Evolutionary conservation across 306 rosid genomes (phyloP), one percentile per base, ranked within the genome.

Genomic region (Acacia crassicarpa): DNA sequence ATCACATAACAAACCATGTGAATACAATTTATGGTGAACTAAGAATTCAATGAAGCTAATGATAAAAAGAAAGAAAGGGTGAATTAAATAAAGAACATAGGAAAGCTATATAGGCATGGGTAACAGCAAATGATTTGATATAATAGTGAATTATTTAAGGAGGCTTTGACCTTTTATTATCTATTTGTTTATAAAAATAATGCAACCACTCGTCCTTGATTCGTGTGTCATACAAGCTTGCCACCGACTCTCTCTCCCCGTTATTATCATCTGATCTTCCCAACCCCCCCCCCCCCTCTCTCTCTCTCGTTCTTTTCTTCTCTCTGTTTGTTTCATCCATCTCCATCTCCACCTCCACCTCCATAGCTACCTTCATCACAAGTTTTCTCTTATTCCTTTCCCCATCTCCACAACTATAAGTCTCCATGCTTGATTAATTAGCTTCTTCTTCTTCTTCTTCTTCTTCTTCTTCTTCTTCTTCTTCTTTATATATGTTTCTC

Each of bases 311-410:
- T 5, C 80, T 43, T 74, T 74, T 51, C n/a, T 56, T 9, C 66
- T 38, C 77, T 44, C 77, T 44, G 43, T 2, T 51, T 45, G 5
- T 53, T 54, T 9, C 82, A 20, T 2, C n/a, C 33, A 63, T 22
- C 8, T 38, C 35, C 35, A 74, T 58, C 2, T 86, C 87, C 19
- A 49, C 1, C 78, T 41, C 49, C 80, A 78, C 1, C 78, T 41
- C 49, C 80, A 78, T 43, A 51, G 79, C 79, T 84, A 44, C 41
- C 30, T 22, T 82, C 86, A 30, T 13, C 80, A 63, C 72, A 81
- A 81, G 90, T 41, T 84, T 87, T 27, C 84, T 56, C 20, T 16
- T 51, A 87, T 81, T 84, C 90, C 78, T 61, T 69, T 74, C 63
- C 87, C 78, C 67, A n/a, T 40, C 83, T 73, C 68, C 62, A 71